Conservation (phyloP, 257 asterid genomes). For the Handroanthus guayacan region DNA sequence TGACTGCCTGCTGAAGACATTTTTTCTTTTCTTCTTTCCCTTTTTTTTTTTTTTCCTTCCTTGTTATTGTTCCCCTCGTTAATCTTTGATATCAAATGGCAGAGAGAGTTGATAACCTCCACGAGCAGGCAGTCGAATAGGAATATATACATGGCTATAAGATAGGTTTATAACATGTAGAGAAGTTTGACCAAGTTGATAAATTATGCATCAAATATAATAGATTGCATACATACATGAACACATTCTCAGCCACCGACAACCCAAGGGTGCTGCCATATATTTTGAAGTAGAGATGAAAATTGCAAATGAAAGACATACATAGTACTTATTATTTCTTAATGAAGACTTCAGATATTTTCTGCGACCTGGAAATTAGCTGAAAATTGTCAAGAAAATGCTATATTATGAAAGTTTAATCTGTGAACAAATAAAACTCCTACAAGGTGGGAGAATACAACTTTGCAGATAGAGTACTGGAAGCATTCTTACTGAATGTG, state of each 20-base stretch:
- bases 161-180: neutral
- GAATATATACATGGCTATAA: neutral
- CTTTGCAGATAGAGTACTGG: conserved; percentile 7
- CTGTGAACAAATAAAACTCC: conserved; percentile 14
- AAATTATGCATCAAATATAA: conserved; percentile 5
- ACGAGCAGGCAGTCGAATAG: neutral
- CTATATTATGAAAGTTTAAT: neutral
- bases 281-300: conserved; percentile 13
- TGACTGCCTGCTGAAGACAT: conserved; percentile 39
- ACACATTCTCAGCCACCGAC: neutral
- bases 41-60: conserved; percentile 24
- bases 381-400: conserved; percentile 1
- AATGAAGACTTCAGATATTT: conserved; percentile 16
- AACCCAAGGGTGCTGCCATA: conserved; percentile 6
- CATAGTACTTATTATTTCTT: neutral
- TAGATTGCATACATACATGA: neutral
- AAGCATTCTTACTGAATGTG: conserved; percentile 23
- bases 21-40: conserved; percentile 28
- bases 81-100: conserved; percentile 28
- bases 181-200: conserved; percentile 9
- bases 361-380: conserved; percentile 17
- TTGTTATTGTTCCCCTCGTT: conserved; percentile 17
- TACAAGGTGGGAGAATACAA: conserved; percentile 1
- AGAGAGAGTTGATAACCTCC: conserved; percentile 30
- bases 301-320: conserved; percentile 12